phyloP scores from a whole-genome alignment of 2,329 filamentous ascomycete genomes.

The Zymoseptoria brevis region DNA sequence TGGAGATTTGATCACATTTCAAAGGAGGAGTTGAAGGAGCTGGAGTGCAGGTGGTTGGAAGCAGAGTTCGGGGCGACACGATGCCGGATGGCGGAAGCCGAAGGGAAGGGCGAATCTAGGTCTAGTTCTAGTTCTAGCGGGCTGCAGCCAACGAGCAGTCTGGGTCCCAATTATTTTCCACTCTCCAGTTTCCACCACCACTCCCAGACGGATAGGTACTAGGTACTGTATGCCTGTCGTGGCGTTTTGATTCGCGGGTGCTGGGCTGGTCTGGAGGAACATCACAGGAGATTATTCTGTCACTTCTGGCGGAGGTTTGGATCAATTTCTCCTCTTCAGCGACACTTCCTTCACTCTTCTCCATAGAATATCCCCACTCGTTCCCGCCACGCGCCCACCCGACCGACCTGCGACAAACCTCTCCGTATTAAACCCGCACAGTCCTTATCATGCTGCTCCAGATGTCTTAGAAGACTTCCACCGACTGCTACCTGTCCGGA shows the following conservation, averaged over 20 bases:
- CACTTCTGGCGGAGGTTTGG: not conserved
- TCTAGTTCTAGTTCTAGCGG: not conserved
- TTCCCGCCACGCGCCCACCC: not conserved
- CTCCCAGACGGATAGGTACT: too few relatives aligned
- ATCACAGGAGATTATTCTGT: not conserved
- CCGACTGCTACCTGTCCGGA: not conserved
- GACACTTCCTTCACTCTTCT: not conserved
- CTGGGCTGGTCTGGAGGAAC: not conserved
- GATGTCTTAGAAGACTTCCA: not conserved
- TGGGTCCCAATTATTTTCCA: not conserved
- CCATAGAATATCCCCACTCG: too few relatives aligned
- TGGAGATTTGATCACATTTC: not conserved
- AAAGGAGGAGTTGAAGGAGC: not conserved
- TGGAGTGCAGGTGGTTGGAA: not conserved
- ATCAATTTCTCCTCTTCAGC: not conserved
- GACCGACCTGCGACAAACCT: not conserved
- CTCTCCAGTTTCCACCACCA: not conserved
- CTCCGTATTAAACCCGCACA: not conserved
- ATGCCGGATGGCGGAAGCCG: not conserved
- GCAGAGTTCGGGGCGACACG: not conserved
- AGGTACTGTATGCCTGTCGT: not conserved
- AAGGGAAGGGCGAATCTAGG: not conserved
- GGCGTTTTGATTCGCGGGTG: not conserved
- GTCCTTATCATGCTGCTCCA: not conserved
- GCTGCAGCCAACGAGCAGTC: not conserved